Evolutionary conservation across 805 yeast genomes (phyloP), one percentile per base, ranked within the genome.

Genomic region (Ogataea trehalophila): DNA sequence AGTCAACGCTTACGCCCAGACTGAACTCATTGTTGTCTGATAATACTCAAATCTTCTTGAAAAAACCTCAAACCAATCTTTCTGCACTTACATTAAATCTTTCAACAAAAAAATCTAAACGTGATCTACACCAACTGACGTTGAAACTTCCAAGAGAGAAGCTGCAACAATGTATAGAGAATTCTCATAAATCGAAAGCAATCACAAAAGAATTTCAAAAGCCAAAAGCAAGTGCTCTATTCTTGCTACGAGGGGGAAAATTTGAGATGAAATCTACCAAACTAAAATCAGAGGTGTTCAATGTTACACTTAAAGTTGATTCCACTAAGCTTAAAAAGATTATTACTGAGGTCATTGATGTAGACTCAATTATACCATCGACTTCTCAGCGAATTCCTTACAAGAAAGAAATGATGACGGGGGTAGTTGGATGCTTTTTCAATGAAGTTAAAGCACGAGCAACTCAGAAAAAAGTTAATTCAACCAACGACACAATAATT

Each of bases 361-460:
- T 53, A 37, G 46, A 41, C 13, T 13, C 14, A 6, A 33, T 15
- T 15, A 6, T 4, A 11, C 7, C 36, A 1, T n/a, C 7, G 17
- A n/a, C 6, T 33, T 4, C n/a, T 26, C 34, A 14, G n/a, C 34
- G 34, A 6, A 11, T 33, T 7, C 11, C 20, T 16, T 23, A 34
- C 6, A 18, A 26, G 33, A 47, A 47, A 33, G 26, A 39, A 7
- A 20, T 34, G 15, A 44, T 44, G 36, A 18, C 37, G 18, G 47
- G 44, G 13, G 38, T 22, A 18, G 39, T 35, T 18, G 52, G 14
- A 1, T 54, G 66, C 7, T 66, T 69, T 5, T 72, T 74, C 47
- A 64, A 55, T 16, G 66, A 69, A 45, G 71, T 75, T 71, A 69
- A 74, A 66, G 61, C 61, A 15, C 52, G 61, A 20, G 61, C 66